Evolutionary conservation across 202 grass and related monocot species (phyloP).

Genomic region (Elaeis oleifera): DNA sequence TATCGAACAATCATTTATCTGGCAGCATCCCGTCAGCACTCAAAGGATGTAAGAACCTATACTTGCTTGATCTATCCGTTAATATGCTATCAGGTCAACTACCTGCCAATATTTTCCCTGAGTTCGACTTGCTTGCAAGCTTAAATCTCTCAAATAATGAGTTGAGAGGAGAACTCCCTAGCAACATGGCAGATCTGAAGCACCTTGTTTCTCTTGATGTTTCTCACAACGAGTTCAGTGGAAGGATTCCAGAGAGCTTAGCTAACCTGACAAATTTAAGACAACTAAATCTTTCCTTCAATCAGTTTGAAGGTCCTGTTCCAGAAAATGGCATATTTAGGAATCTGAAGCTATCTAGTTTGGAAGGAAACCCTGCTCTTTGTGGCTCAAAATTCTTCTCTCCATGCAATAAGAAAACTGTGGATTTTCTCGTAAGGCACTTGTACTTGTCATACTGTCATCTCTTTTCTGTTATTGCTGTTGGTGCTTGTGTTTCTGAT

Average conservation of each 20-base stretch:
- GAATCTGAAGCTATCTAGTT: constrained; percentile 35
- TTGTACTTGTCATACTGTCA: constrained; percentile 26
- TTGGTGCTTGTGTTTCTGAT: constrained; percentile 1
- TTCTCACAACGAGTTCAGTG: constrained; percentile 61
- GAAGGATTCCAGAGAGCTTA: constrained; percentile 43
- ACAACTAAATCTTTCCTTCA: constrained; percentile 64
- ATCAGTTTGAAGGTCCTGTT: constrained; percentile 44
- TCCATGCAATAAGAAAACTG: constrained; percentile 23
- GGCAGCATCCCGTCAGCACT: constrained; percentile 57
- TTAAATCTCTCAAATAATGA: constrained; percentile 67
- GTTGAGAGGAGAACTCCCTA: constrained; percentile 48
- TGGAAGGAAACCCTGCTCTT: constrained; percentile 59
- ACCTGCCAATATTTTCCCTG: constrained; percentile 41
- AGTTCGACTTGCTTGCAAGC: constrained; percentile 55
- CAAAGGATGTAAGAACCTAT: constrained; percentile 65
- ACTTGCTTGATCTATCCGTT: constrained; percentile 51
- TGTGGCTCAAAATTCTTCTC: constrained; percentile 55
- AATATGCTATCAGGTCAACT: constrained; percentile 50
- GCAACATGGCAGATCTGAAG: constrained; percentile 31
- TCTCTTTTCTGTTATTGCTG: constrained; percentile 39
- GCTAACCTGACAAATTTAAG: constrained; percentile 50
- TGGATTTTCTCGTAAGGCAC: constrained; percentile 40
- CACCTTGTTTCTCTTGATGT: constrained; percentile 47
- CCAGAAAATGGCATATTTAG: constrained; percentile 55
- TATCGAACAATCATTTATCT: constrained; percentile 62